A percentile compares a stretch with the other conserved stretches of the same genome.
phyloP scores from a whole-genome alignment of 2,329 filamentous ascomycete genomes.

The Aspergillus fructus region DNA sequence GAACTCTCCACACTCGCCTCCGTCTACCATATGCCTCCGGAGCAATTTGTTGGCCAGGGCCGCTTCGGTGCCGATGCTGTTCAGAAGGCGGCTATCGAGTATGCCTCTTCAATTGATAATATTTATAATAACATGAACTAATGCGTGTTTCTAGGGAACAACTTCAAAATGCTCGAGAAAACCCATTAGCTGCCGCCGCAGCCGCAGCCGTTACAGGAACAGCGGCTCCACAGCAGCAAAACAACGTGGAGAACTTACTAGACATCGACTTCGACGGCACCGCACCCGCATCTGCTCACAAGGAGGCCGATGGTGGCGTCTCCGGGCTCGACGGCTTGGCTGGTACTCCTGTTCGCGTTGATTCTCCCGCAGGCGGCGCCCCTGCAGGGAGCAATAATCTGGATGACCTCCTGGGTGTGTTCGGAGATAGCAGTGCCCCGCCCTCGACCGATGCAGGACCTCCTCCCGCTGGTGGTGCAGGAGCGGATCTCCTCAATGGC shows the following conservation, averaged over 20 bases:
- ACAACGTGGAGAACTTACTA: conserved; percentile 88
- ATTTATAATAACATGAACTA: conserved; percentile 14
- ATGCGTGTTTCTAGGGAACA: conserved; percentile 61
- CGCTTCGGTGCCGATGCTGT: conserved; percentile 92
- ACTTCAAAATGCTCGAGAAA: conserved; percentile 85
- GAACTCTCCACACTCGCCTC: conserved; percentile 94
- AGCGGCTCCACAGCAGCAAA: conserved; percentile 57
- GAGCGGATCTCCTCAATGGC: conserved; percentile 70
- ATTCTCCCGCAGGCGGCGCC: conserved; percentile 42
- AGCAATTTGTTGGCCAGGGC: conserved; percentile 96
- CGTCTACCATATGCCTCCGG: conserved; percentile 96
- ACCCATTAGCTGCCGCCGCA: conserved; percentile 84
- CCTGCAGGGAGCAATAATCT: conserved; percentile 58
- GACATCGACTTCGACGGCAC: conserved; percentile 96
- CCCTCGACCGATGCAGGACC: conserved; percentile 33
- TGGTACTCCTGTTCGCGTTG: conserved; percentile 55
- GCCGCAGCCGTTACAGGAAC: conserved; percentile 61
- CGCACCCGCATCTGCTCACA: conserved; percentile 81
- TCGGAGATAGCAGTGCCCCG: conserved; percentile 51
- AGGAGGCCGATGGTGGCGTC: conserved; percentile 60
- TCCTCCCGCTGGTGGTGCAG: conserved; percentile 27
- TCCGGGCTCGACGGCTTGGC: conserved; percentile 62
- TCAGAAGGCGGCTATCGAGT: conserved; percentile 90
- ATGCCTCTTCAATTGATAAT: conserved; percentile 27
- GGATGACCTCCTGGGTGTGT: conserved; percentile 77